Evolutionary conservation across 345 rosid species (phyloP), one percentile per base, ranked within the genome.

Genomic region (Arabis alpina): DNA sequence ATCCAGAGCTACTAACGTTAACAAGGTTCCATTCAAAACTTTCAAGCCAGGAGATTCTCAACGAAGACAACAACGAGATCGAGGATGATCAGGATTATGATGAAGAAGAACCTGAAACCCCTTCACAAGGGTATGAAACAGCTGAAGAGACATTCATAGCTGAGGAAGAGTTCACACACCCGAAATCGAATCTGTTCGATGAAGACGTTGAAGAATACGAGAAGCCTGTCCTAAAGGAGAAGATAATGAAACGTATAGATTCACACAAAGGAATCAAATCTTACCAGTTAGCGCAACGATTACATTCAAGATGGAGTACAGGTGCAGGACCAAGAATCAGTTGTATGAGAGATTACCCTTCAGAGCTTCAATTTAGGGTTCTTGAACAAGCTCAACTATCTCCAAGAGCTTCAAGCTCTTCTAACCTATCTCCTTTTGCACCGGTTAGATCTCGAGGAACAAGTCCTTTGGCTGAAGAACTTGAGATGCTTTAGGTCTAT

Each of bases 281-380:
- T 0, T 94, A 88, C 41, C 95, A 94, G 72, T 61, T 94, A 79
- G 99, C 89, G 41, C 78, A 83, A 63, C 86, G 92, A 28, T 64
- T 94, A 54, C 82, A 83, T n/a, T 83, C 86, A 3, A 86, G 71
- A 76, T 94, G 99, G 99, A 85, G 87, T 0, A 91, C 97, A 0
- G 97, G 99, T 7, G 99, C 90, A 2, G 99, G 99, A 4, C 95
- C 99, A 2, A 76, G 99, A 44, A 94, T 94, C 39, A 89, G 99
- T 36, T 89, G 97, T 80, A 88, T 94, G 95, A 88, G 93, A 76
- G 99, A 94, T 55, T 94, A 91, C 63, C 99, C 97, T 8, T 54
- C 86, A 4, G 96, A 94, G 78, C 93, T 94, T 61, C 95, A 85
- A 28, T 76, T 80, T 48, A 69, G 73, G 68, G 90, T 88, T 64